Evolutionary conservation across 176 grass and related monocot species (phyloP), one percentile per base, ranked within the genome.

Genomic region (Aegilops umbellulata): DNA sequence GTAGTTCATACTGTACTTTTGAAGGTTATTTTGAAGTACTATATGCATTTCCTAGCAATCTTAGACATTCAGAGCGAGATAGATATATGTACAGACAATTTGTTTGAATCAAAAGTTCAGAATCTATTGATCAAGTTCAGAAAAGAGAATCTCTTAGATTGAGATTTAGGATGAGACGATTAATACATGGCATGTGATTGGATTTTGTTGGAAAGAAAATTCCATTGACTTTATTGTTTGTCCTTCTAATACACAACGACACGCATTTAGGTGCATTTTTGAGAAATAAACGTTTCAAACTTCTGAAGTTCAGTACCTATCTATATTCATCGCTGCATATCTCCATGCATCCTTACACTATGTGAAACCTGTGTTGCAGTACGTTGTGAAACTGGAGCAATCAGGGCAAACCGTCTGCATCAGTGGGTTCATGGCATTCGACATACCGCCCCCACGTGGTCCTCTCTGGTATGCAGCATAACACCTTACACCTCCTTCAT

Each of bases 391-490:
- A 57, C 82, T 96, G 11, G 88, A 92, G 57, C 78, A 92, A 91
- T 41, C 38, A 73, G 92, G 90, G 30, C 85, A 92, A 87, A 87
- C 92, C 24, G 86, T 94, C 30, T 98, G 97, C 82, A 86, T 98
- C 64, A 98, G 94, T 55, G 94, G 97, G 22, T 95, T 98, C 72
- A 96, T 91, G 94, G 97, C 94, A 19, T 94, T 94, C n/a, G 94
- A 98, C 74, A 65, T 98, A 25, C 97, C 94, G 0, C 65, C 94
- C 10, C 90, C 97, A 8, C 92, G 82, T 0, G 94, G 94, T 65
- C 94, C 97, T 77, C 94, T 98, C 76, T 98, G 97, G 97, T 98
- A 92, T 44, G 78, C 36, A 49, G 8, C 13, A 70, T 38, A 19
- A 15, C 15, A 7, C 9, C 80, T 9, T 30, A 13, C 49, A 13